Base-by-base conservation (phyloP, 2,329 filamentous ascomycete genomes). In the Leptoxyphium fumago region DNA sequence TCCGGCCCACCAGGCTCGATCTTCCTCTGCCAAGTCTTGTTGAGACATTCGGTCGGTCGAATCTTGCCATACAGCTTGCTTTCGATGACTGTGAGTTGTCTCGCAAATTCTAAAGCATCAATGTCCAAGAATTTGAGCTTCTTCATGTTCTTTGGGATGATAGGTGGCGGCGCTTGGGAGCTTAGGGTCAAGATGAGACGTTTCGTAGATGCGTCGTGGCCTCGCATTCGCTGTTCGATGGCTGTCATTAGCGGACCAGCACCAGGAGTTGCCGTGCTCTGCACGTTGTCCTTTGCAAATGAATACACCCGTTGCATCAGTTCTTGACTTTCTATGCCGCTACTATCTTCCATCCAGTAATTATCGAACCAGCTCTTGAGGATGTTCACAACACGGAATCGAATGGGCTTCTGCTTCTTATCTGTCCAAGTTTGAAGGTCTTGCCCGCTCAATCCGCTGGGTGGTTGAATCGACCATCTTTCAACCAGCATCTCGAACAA, bases 11-110 rank as follows among this genome's bases (percentile, higher is more conserved):
- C 81, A 29, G 88, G 82, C 8, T 69, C 75, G 46, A 93, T 72
- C 69, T 95, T 95, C 74, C 93, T 96, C 65, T 94, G 87, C 91
- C 91, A 98, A 5, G 88, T 95, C 72, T 98, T 98, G 67, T 94
- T 95, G 48, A 98, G 69, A 61, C 89, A 96, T 63, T 98, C 91
- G 0, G 86, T 91, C 0, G 89, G 84, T 63, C 89, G 89, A 63
- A 98, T 94, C 67, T 94, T 95, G 54, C 83, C 85, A 58, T 96
- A 98, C 1, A 96, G 73, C 48, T 82, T 82, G 2, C 88, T 94
- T 64, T 98, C 91, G 50, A 96, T 94, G 51, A 98, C 91, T 0
- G 91, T 98, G 49, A 98, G 73, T 63, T 98, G 91, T 40, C 91
- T 80, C n/a, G 91, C 91, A 64, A 98, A 96, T 60, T 98, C 91